Evolutionary conservation across 2,329 filamentous ascomycete species (phyloP), one percentile per base, ranked within the genome.

Genomic region (Trichoderma arundinaceum): DNA sequence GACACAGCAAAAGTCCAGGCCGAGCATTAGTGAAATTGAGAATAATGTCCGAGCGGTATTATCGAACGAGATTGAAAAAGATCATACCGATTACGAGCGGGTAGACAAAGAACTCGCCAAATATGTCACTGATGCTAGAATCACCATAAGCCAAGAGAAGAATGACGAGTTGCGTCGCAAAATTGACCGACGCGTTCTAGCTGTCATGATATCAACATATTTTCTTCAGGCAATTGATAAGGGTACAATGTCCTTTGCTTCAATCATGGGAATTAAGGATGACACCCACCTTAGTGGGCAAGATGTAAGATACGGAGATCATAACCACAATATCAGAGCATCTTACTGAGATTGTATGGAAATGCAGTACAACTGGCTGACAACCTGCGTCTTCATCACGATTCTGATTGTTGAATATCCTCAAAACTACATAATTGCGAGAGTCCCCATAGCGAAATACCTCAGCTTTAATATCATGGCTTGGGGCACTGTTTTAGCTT

Each of bases 231-330:
- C 59, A 22, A 62, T 62, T 19, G 59, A 62, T 15, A 62, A 62
- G 22, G 59, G 59, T 19, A 62, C 59, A 10, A 62, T 62, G 59
- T 62, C 59, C 3, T 62, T 62, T 46, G 59, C 59, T 17, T 62
- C 59, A 12, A 62, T 62, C 3, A 62, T 62, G 59, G 59, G 59
- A 10, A 62, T 62, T 3, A 51, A 62, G 8, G 8, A 17, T 9
- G 59, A 62, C 17, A 53, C 59, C 7, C 35, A 53, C 32, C 22
- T 62, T 7, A 44, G 39, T 44, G 28, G 38, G 12, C 59, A 62
- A 35, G 59, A 62, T 32, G 59, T 62, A n/a, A 53, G 59, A 53
- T 35, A 9, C 12, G 22, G 22, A 28, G 22, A 28, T 4, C 22
- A 28, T 28, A 28, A 28, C 22, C 22, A 4, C 7, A 12, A 15